These are phyloP conservation scores for Camillea tinctor DNA, from an alignment of 2,329 filamentous ascomycete genomes.

Conservation along the genomic window DNA sequence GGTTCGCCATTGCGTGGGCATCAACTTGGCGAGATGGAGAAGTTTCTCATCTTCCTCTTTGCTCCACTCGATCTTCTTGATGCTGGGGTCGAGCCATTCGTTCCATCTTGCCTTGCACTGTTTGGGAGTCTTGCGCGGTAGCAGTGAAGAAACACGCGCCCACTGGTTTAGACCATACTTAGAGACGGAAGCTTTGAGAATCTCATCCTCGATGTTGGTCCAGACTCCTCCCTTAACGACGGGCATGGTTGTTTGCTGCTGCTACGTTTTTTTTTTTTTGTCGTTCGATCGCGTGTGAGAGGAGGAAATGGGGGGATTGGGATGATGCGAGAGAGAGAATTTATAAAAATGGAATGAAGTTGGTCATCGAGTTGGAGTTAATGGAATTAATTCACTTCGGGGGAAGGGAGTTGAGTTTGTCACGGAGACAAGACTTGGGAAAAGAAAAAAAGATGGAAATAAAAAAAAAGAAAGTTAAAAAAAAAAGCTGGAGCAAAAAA, in stretches of 20 bases:
- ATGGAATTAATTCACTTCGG: too few species aligned
- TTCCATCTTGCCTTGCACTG: constrained; percentile 99
- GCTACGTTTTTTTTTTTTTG: too few species aligned
- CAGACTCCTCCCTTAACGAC: constrained; percentile 74
- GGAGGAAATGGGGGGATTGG: neutral
- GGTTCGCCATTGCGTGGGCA: constrained; percentile 98
- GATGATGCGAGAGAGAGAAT: neutral
- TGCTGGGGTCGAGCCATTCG: constrained; percentile 97
- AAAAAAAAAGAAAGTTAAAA: too few species aligned
- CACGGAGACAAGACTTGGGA: too few species aligned
- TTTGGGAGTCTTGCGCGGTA: constrained; percentile 96
- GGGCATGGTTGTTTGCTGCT: constrained; percentile 65
- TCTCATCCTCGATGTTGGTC: constrained; percentile 86
- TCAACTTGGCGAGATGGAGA: constrained; percentile 92
- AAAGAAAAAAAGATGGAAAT: too few species aligned
- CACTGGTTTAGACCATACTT: constrained; percentile 97
- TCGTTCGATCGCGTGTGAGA: constrained; percentile 1
- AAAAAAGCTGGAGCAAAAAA: too few species aligned
- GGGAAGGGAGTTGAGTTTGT: too few species aligned
- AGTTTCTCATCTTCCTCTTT: constrained; percentile 98
- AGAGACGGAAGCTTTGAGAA: constrained; percentile 91
- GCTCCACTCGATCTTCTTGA: constrained; percentile 99
- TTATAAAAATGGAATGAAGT: neutral
- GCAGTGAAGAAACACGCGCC: constrained; percentile 95
- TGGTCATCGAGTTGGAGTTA: neutral